Evolutionary conservation across 257 asterid species (phyloP).

Genomic region (Nicotiana tabacum): DNA sequence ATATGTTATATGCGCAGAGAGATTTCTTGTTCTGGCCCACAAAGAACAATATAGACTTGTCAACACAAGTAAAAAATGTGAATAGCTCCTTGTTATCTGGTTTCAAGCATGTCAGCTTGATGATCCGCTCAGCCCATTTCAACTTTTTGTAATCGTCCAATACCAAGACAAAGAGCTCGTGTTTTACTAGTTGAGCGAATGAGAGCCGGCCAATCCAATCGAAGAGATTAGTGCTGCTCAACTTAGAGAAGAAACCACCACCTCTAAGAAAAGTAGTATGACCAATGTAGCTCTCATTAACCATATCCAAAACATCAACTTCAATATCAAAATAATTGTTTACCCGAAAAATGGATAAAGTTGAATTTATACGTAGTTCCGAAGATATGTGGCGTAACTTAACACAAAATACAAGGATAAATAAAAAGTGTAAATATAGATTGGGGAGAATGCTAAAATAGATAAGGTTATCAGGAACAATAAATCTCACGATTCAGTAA

Average conservation of each 20-base stretch:
- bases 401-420: too few relatives aligned
- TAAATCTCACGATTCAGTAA: too few relatives aligned
- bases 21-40: neutral
- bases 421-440: too few relatives aligned
- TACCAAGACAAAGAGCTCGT: neutral
- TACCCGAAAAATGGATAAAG: too few relatives aligned
- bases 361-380: too few relatives aligned
- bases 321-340: neutral
- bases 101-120: neutral
- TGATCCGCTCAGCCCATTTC: neutral
- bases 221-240: neutral
- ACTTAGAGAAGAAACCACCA: neutral
- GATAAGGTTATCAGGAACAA: too few relatives aligned
- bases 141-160: neutral
- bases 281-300: neutral
- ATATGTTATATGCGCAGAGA: neutral
- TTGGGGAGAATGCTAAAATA: too few relatives aligned
- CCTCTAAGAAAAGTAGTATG: neutral
- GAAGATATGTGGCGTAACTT: too few relatives aligned
- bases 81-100: neutral
- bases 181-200: neutral
- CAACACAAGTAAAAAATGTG: neutral
- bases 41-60: neutral
- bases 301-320: neutral
- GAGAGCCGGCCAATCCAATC: neutral